A percentile compares a stretch with the other conserved stretches of the same genome.
These are phyloP conservation scores for Xylaria intraflava DNA, from an alignment of 495 filamentous ascomycete species.

Conservation along the genomic window DNA sequence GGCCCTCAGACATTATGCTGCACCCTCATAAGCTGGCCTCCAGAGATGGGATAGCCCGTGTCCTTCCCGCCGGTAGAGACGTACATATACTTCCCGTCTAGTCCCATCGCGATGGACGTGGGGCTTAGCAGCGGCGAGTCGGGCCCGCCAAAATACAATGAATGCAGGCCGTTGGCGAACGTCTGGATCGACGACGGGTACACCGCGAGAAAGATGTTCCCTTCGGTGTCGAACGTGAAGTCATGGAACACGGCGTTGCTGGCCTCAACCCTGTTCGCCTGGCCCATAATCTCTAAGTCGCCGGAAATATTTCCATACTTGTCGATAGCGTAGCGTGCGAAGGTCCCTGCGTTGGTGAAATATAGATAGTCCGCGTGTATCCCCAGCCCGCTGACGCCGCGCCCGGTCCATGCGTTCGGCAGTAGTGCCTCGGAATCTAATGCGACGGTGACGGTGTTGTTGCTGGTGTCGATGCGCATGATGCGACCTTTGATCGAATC, in stretches of 20 bases:
- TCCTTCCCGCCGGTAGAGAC: conserved; percentile 16
- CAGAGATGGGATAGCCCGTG: conserved; percentile 1
- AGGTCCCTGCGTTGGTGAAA: conserved; percentile 37
- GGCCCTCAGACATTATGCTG: neutral
- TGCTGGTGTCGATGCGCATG: conserved; percentile 17
- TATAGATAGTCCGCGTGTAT: conserved; percentile 25
- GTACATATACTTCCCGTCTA: conserved; percentile 15
- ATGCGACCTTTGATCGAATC: conserved; percentile 30
- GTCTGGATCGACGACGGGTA: conserved; percentile 21
- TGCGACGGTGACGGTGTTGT: conserved; percentile 7
- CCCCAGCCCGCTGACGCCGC: conserved; percentile 36
- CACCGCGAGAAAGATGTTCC: conserved; percentile 28
- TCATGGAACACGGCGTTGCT: conserved; percentile 11
- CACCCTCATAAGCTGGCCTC: conserved; percentile 8
- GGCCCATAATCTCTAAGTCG: conserved; percentile 8
- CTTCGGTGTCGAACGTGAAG: conserved; percentile 24
- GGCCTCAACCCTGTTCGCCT: conserved; percentile 15
- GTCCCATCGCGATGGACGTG: conserved; percentile 19
- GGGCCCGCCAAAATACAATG: conserved; percentile 18
- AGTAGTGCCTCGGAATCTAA: conserved; percentile 3
- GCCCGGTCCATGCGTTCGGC: neutral
- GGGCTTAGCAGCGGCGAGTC: conserved; percentile 15
- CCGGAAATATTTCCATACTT: conserved; percentile 19
- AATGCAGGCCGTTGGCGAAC: conserved; percentile 22
- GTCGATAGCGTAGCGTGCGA: conserved; percentile 27